These are phyloP conservation scores for Amphirosellinia nigrospora DNA, from an alignment of 495 filamentous ascomycete genomes.

Conservation along the genomic window DNA sequence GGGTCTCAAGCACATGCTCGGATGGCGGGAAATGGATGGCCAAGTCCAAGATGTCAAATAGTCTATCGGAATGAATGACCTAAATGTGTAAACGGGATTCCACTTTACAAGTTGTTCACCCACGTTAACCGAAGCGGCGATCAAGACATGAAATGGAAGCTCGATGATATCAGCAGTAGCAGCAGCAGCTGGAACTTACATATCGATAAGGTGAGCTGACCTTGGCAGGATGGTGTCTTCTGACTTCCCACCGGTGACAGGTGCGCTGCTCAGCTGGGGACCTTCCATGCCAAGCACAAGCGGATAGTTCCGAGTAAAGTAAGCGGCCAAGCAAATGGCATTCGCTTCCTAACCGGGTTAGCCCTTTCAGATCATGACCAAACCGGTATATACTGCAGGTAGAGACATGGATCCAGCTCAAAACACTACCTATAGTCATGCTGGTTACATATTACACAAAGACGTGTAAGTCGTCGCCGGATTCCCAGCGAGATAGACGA, in stretches of 20 bases:
- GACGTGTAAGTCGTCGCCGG: neutral
- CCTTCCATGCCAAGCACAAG: neutral
- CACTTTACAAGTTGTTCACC: no score
- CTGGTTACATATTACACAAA: neutral
- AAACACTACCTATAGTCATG: no score
- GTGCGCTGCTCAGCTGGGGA: constrained; percentile 8
- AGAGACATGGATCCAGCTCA: no score
- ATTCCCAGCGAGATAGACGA: neutral
- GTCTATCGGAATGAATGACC: neutral
- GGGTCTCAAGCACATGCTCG: neutral
- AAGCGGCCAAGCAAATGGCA: neutral
- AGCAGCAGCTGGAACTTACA: neutral
- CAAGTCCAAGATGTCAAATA: neutral
- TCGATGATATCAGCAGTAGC: constrained; percentile 16
- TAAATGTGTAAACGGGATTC: no score
- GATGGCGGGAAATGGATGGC: neutral
- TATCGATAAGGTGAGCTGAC: constrained; percentile 14
- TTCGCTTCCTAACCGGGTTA: neutral
- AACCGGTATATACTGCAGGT: no score
- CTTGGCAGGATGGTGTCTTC: neutral
- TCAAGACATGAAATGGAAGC: neutral
- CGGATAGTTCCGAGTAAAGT: neutral
- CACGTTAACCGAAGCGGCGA: neutral
- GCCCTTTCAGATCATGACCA: neutral
- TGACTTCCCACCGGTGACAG: neutral